Evolutionary conservation across 2,329 filamentous ascomycete species (phyloP).

Genomic region (Trichophyton simii): DNA sequence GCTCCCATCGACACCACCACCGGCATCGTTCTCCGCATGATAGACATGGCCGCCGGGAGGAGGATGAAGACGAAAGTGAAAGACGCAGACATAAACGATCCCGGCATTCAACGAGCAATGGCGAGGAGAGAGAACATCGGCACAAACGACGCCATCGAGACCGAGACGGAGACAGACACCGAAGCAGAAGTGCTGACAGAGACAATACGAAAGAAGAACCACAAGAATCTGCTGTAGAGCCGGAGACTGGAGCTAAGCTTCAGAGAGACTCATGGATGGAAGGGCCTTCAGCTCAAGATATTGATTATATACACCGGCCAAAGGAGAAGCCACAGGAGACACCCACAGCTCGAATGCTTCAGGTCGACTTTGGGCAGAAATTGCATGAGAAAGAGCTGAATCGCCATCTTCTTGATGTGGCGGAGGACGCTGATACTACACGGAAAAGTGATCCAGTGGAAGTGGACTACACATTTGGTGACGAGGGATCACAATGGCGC

Average conservation of each 20-base stretch:
- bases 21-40: slow-evolving; percentile 24
- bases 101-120: slow-evolving; percentile 40
- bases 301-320: slow-evolving; percentile 61
- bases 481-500: slow-evolving; percentile 81
- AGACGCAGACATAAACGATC: slow-evolving; percentile 54
- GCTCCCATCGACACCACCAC: slow-evolving; percentile 38
- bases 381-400: slow-evolving; percentile 77
- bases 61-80: slow-evolving; percentile 33
- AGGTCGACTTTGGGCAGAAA: slow-evolving; percentile 53
- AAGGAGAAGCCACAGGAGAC: slow-evolving; percentile 43
- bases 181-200: slow-evolving; percentile 32
- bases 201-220: not conserved
- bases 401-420: slow-evolving; percentile 50
- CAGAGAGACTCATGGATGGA: slow-evolving; percentile 92
- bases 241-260: slow-evolving; percentile 37
- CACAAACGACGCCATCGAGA: slow-evolving; percentile 37
- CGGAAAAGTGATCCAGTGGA: slow-evolving; percentile 44
- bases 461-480: slow-evolving; percentile 75
- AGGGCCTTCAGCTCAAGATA: slow-evolving; percentile 63
- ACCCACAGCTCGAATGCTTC: slow-evolving; percentile 29
- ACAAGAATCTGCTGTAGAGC: slow-evolving; percentile 13
- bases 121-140: slow-evolving; percentile 34
- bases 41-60: slow-evolving; percentile 22
- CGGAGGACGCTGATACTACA: slow-evolving; percentile 39
- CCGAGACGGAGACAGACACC: too few relatives aligned